Percentiles rank a stretch among this genome's conserved stretches.
These are phyloP conservation scores for Ophiognomonia clavigignenti-juglandacearum DNA, from an alignment of 2,329 filamentous ascomycete species.

Conservation along the genomic window DNA sequence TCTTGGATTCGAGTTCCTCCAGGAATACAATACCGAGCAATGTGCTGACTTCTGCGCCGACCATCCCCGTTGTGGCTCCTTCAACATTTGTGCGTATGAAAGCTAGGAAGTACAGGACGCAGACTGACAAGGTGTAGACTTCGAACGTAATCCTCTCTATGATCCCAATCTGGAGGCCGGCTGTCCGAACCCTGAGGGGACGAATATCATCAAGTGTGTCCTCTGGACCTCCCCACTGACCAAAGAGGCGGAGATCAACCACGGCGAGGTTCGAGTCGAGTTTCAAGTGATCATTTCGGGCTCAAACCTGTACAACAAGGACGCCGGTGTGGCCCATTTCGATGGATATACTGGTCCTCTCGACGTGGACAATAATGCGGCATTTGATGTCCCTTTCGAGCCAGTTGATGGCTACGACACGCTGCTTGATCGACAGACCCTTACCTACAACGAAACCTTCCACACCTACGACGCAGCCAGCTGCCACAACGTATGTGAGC, in stretches of 20 bases:
- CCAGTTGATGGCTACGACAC: constrained; percentile 6
- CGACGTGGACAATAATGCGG: constrained; percentile 5
- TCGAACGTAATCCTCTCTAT: constrained; percentile 4
- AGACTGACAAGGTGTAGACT: constrained; percentile 3
- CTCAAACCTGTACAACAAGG: constrained; percentile 12
- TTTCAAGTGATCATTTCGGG: constrained; percentile 10
- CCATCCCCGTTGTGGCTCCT: constrained; percentile 2
- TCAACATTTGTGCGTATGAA: constrained; percentile 13
- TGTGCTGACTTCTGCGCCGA: constrained; percentile 5
- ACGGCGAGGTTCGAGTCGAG: constrained; percentile 3
- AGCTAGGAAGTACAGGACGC: background rate
- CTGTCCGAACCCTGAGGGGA: constrained; percentile 8
- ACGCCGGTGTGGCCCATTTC: background rate
- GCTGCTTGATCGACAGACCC: background rate
- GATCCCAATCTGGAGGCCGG: background rate
- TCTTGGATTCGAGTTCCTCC: background rate
- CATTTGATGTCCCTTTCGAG: constrained; percentile 9
- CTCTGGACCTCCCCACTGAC: constrained; percentile 8
- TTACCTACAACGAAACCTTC: background rate
- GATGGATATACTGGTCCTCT: constrained; percentile 8
- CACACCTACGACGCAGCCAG: constrained; percentile 1
- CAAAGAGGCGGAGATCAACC: background rate
- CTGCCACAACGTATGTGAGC: constrained; percentile 8
- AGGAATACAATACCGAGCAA: background rate
- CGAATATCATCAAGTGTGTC: constrained; percentile 13